Conservation (phyloP, 805 yeast species). For the Naumovozyma castellii region DNA sequence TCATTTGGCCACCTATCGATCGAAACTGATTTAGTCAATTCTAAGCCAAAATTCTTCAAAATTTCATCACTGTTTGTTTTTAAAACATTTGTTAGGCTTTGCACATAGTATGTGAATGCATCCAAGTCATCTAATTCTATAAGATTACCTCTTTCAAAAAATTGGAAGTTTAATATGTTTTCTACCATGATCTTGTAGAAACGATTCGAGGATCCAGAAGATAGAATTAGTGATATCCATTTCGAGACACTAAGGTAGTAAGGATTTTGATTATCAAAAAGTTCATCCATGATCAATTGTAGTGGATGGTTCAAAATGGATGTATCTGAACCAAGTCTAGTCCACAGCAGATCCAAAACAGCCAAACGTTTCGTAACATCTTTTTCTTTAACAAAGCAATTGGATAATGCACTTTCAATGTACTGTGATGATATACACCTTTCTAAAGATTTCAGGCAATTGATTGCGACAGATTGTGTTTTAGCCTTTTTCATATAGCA, state of each 20-base stretch:
- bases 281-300: constrained; percentile 57
- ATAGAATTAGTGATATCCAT: constrained; percentile 39
- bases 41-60: constrained; percentile 43
- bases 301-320: constrained; percentile 48
- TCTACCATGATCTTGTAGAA: constrained; percentile 50
- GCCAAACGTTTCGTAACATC: constrained; percentile 35
- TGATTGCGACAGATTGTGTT: constrained; percentile 64
- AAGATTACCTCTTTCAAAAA: constrained; percentile 24
- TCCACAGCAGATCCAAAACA: constrained; percentile 66
- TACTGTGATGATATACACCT: constrained; percentile 41
- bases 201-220: constrained; percentile 49
- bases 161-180: constrained; percentile 40
- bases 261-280: constrained; percentile 37
- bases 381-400: constrained; percentile 38
- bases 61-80: constrained; percentile 35
- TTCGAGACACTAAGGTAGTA: constrained; percentile 35
- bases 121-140: constrained; percentile 49
- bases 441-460: constrained; percentile 52
- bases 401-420: constrained; percentile 66
- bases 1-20: constrained; percentile 29
- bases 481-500: constrained; percentile 37
- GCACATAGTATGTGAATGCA: constrained; percentile 52
- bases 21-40: constrained; percentile 45
- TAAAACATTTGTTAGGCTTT: constrained; percentile 44
- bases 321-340: constrained; percentile 41